Base-by-base conservation (phyloP, 495 filamentous ascomycete species). In the Polyplosphaeria fusca region DNA sequence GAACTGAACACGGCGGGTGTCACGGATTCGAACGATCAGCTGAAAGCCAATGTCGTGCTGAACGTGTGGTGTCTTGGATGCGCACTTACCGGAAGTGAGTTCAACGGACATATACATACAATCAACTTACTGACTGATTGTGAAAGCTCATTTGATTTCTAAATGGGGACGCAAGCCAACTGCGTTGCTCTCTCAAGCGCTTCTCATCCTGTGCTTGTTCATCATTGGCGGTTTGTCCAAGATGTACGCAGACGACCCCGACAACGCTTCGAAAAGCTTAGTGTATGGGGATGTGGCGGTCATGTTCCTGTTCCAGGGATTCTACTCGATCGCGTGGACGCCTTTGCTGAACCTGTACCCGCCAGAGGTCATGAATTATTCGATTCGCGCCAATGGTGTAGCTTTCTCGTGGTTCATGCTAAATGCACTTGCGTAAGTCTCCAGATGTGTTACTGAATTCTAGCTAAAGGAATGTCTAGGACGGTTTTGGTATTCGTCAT, bases 401-500 rank as follows among this genome's bases (percentile, higher is more conserved):
- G 67, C 55, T 2, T 53, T 69, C 40, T 66, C 45, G 27, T 44
- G 54, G 37, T 59, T 67, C 42, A 45, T 52, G n/a, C 55, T 76
- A 18, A 81, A 79, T 64, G 72, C 69, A 2, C 68, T 79, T 45
- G 76, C 74, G 76, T 35, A 24, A 48, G 73, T 70, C 18, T 18
- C 14, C 16, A 12, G 24, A 9, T 18, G 19, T n/a, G n/a, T n/a
- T n/a, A n/a, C n/a, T n/a, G n/a, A n/a, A n/a, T n/a, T n/a, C n/a
- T n/a, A n/a, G n/a, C 4, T 22, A 23, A 32, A 9, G 14, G 12
- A 22, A 63, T 50, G 9, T 18, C 24, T 26, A 75, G 71, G n/a
- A 60, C 77, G 25, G 16, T 52, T 0, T 68, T 76, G 47, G 73
- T 74, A 0, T 77, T 77, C 71, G 82, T 74, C 19, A 77, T 77